Percentiles rank a stretch among this genome's conserved stretches.
These are phyloP conservation scores for Fusarium oligoseptatum DNA, from an alignment of 2,329 filamentous ascomycete genomes.

Conservation along the genomic window DNA sequence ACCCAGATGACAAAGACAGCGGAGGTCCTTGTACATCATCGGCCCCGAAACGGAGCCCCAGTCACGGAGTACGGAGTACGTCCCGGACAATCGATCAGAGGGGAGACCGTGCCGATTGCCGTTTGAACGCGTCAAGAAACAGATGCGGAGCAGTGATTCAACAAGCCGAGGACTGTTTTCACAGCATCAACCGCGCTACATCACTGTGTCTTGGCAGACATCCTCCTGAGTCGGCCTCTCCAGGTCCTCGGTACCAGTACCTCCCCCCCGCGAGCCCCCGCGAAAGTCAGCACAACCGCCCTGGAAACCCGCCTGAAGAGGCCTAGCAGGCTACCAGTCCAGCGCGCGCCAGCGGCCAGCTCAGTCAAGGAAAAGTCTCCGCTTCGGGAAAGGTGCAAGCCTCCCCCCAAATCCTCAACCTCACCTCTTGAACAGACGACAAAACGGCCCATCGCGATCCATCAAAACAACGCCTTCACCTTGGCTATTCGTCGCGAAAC, in stretches of 20 bases:
- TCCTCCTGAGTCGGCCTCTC: conserved; percentile 27
- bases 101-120: conserved; percentile 9
- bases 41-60: conserved; percentile 30
- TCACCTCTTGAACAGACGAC: conserved; percentile 67
- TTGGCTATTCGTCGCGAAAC: conserved; percentile 57
- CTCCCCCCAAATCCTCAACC: conserved; percentile 64
- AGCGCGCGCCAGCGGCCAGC: conserved; percentile 39
- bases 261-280: conserved; percentile 32
- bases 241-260: conserved; percentile 40
- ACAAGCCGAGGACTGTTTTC: background rate
- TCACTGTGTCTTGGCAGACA: conserved; percentile 1
- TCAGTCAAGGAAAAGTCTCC: conserved; percentile 52
- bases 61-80: conserved; percentile 39
- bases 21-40: conserved; percentile 32
- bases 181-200: background rate
- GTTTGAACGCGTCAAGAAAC: conserved; percentile 6
- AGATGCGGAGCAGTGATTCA: conserved; percentile 5
- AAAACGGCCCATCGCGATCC: conserved; percentile 63
- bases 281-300: conserved; percentile 19
- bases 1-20: conserved; percentile 30
- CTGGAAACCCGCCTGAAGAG: background rate
- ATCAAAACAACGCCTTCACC: conserved; percentile 64
- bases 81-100: conserved; percentile 25
- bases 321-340: conserved; percentile 17
- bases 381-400: conserved; percentile 57